Base-by-base conservation (phyloP, 805 yeast genomes). In the Barnettozyma pratensis region DNA sequence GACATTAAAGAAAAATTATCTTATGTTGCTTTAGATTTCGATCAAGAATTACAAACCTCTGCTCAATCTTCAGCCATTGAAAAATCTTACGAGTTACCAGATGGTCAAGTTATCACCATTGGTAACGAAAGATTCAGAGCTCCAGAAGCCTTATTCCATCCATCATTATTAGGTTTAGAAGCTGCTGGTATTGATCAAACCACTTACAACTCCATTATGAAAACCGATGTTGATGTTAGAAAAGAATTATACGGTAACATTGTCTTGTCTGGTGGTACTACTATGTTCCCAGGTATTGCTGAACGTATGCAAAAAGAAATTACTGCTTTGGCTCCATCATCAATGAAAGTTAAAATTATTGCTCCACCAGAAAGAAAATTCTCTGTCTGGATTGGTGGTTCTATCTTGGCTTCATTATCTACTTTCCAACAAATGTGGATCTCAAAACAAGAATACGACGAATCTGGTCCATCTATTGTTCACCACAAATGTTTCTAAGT, bases 401-500 rank as follows among this genome's bases (percentile, higher is more conserved):
- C 98, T 65, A 94, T 94, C 70, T 85, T 94, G 76, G 97, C 99
- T 61, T 90, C 97, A 53, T 85, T 94, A 73, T 88, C 97, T 57
- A 94, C 99, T 74, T 94, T 94, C 97, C 98, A 94, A 83, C 98
- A 94, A 80, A 92, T 94, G 98, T 94, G 99, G 99, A 90, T 94
- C 87, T 91, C 98, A 71, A 94, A 94, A 85, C 98, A 94, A 81
- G 99, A 94, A 83, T 94, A 94, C 87, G 99, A 94, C 85, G 99
- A 94, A 82, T 88, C 97, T 79, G 99, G 99, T 71, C 99, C 99
- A 69, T 90, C 97, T 58, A 94, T 94, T 72, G 99, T 94, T 58
- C 76, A 72, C 67, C 75, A 70, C 71, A 72, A 72, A 60, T 72
- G 76, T 71, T 72, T 72, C 75, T 72, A 69, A 71, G 51, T 41